Base-by-base conservation (phyloP, 2,329 filamentous ascomycete genomes). In the Diaporthe batatas region DNA sequence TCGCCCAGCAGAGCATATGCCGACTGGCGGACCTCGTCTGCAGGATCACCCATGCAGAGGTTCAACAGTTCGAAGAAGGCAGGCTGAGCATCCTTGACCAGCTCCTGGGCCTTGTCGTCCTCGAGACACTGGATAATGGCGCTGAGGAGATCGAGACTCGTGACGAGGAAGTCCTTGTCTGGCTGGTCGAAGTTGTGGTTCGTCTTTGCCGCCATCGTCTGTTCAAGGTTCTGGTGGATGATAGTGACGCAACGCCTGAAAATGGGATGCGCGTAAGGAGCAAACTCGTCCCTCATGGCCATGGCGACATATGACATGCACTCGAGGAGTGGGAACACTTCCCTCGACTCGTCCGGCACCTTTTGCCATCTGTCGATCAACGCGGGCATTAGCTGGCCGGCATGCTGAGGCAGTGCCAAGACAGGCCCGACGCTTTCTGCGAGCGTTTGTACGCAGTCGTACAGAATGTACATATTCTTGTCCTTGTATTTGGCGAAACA, bases 401-500 rank as follows among this genome's bases (percentile, higher is more conserved):
- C 91, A n/a, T 98, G 89, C 68, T 95, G 90, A 8, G 93, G 93
- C 74, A 91, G 88, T n/a, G 94, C 93, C 76, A 99, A 87, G 44
- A 93, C 91, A 8, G 92, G 91, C 14, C 94, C 95, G 70, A 98
- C 93, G 79, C 94, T 93, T 82, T 99, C 96, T 4, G 96, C 96
- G 72, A 99, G 86, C 0, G 96, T 99, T 84, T 99, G 96, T 44
- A 99, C 94, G 82, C 96, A 98, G 84, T 99, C 96, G 84, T 99
- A 99, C 44, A 99, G 90, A 70, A 98, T 97, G 85, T 97, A 98
- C 91, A 98, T 98, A 85, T 99, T 99, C 79, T 94, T 92, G 83
- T 98, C 96, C 87, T 99, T 98, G 90, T 98, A 99, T 83, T 93
- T 95, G 69, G 87, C 89, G 83, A 99, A 99, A 82, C 96, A 99